Percentiles rank a stretch among this genome's conserved stretches.
phyloP scores from a whole-genome alignment of 495 filamentous ascomycete genomes.

The Polyplosphaeria fusca region DNA sequence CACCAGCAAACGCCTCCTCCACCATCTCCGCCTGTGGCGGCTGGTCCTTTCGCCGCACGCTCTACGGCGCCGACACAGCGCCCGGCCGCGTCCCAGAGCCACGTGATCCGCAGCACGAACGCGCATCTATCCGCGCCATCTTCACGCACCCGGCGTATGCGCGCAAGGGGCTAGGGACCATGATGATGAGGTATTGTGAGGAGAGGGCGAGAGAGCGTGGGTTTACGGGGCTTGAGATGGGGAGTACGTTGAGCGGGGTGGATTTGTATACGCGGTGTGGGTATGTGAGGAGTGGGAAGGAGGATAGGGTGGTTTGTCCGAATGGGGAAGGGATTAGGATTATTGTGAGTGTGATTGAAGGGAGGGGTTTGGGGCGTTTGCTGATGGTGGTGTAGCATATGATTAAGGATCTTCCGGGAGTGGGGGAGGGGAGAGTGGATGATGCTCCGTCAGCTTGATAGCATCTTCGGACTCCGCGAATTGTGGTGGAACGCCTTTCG shows the following conservation, averaged over 20 bases:
- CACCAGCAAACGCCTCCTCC: not conserved
- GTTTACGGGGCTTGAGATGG: constrained; percentile 30
- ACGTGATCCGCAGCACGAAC: constrained; percentile 13
- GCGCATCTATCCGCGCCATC: constrained; percentile 28
- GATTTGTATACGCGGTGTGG: constrained; percentile 29
- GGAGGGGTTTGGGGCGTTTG: no score
- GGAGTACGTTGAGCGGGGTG: constrained; percentile 28
- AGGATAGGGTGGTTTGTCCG: constrained; percentile 22
- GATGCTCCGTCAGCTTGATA: no score
- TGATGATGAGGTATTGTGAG: constrained; percentile 34
- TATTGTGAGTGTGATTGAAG: no score
- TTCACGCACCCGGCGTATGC: constrained; percentile 30
- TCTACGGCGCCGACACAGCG: constrained; percentile 27
- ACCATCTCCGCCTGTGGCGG: constrained; percentile 25
- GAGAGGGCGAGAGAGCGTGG: constrained; percentile 17
- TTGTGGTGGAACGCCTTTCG: no score
- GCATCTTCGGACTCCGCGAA: no score
- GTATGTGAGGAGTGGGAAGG: constrained; percentile 29
- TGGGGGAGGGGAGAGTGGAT: not conserved
- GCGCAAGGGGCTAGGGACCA: constrained; percentile 24
- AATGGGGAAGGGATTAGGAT: constrained; percentile 29
- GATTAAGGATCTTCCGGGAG: constrained; percentile 18
- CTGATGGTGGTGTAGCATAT: no score
- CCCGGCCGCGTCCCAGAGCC: constrained; percentile 21
- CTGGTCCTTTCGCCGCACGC: constrained; percentile 27